Percentiles rank a stretch among this genome's conserved stretches.
phyloP scores from a whole-genome alignment of 1,284 basidiomycete genomes.

The Moesziomyces globuligerus region DNA sequence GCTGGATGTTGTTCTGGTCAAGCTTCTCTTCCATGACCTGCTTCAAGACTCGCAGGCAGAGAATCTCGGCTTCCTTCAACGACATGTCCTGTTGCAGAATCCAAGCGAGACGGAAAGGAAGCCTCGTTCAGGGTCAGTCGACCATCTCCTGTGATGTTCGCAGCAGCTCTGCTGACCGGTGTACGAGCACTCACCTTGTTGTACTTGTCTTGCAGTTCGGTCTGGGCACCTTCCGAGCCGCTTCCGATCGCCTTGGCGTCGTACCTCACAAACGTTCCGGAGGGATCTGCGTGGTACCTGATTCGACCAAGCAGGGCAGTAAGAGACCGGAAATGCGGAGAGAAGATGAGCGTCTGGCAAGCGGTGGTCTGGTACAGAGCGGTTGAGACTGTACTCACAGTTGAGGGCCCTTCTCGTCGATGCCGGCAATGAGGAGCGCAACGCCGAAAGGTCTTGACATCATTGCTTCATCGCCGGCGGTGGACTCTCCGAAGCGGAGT shows the following conservation, averaged over 20 bases:
- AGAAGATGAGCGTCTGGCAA: background rate
- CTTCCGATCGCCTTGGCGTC: conserved; percentile 99
- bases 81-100: conserved; percentile 80
- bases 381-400: conserved; percentile 69
- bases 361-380: conserved; percentile 1
- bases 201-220: conserved; percentile 96
- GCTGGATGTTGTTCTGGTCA: conserved; percentile 96
- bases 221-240: conserved; percentile 96
- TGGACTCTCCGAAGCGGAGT: conserved; percentile 96
- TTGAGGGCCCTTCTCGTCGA: conserved; percentile 95
- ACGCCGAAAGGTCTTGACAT: conserved; percentile 95
- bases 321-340: background rate
- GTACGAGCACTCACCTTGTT: conserved; percentile 76
- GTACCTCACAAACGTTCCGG: conserved; percentile 96
- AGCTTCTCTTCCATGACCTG: conserved; percentile 99
- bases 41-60: conserved; percentile 90
- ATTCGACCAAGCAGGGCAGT: conserved; percentile 6
- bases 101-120: background rate
- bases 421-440: conserved; percentile 92
- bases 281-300: conserved; percentile 87
- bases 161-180: too few species aligned
- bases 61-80: conserved; percentile 83
- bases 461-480: conserved; percentile 93
- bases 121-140: background rate
- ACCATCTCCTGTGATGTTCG: background rate